Conservation (phyloP, 192 early-diverging fungal genomes). For the Mortierella hygrophila region DNA sequence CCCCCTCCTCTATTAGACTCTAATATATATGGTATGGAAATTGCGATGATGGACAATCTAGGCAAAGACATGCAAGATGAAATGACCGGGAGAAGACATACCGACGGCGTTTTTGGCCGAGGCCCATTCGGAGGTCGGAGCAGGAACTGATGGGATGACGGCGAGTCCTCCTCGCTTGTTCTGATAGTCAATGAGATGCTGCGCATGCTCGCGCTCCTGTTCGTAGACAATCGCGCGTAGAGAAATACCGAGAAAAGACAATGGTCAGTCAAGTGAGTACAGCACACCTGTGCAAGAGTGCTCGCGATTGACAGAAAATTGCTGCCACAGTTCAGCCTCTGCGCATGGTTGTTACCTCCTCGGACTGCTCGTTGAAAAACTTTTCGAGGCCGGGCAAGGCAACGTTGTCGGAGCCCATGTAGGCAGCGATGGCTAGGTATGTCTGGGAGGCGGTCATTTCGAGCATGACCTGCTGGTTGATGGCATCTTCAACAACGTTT, state of each 20-base stretch:
- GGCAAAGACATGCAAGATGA: neutral
- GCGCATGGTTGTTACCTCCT: constrained; percentile 41
- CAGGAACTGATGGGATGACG: constrained; percentile 57
- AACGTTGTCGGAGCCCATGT: constrained; percentile 51
- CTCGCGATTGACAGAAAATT: neutral
- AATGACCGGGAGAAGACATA: neutral
- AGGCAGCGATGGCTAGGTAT: constrained; percentile 65
- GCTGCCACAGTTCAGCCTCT: neutral
- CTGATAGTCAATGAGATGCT: constrained; percentile 59
- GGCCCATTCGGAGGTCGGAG: constrained; percentile 64
- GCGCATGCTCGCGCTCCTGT: constrained; percentile 51
- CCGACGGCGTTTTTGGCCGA: constrained; percentile 65
- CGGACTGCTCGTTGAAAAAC: constrained; percentile 61
- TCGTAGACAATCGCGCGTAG: no score
- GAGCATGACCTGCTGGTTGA: constrained; percentile 65
- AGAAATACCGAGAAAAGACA: neutral
- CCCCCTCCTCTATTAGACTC: neutral
- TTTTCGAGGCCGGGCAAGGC: constrained; percentile 66
- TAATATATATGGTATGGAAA: neutral
- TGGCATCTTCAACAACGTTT: constrained; percentile 58
- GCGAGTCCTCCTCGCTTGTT: constrained; percentile 64
- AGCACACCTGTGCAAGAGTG: neutral
- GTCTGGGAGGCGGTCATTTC: constrained; percentile 65
- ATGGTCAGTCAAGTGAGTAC: neutral
- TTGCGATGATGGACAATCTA: neutral